Evolutionary conservation across 495 filamentous ascomycete genomes (phyloP), one percentile per base, ranked within the genome.

Genomic region (Xylaria castorea): DNA sequence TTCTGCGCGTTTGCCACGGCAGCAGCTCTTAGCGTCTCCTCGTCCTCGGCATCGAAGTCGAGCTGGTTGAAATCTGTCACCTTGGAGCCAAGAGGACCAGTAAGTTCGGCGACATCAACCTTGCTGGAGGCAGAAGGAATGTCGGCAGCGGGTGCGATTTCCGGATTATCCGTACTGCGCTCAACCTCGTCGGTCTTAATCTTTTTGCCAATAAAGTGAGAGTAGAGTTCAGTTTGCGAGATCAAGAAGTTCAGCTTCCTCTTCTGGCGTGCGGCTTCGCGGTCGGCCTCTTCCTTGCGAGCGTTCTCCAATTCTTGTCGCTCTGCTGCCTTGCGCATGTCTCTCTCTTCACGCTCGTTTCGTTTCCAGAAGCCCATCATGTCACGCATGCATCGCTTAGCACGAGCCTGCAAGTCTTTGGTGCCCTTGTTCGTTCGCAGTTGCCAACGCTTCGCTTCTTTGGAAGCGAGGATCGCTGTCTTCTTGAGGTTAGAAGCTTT

Each of bases 351-450:
- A 50, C 94, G 90, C 83, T 99, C 96, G 81, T 99, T 99, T 62
- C 95, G 92, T 81, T 98, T 98, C 96, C 96, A 99, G 90, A 98
- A 99, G 38, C 92, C 89, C 91, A 98, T 96, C 96, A 99, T 99
- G 83, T 99, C 96, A 75, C 96, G 90, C 96, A 99, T 99, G 66
- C 93, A 94, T 61, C 96, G 90, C 86, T 99, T 99, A 25, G 96
- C 97, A 27, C 97, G 90, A 50, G 97, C 96, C 75, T 98, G 97
- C 0, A 96, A 93, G 81, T 99, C 96, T 82, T 99, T 99, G 77
- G 91, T 92, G 76, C 94, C 96, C 87, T 99, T 99, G 85, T 98
- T 99, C 48, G 96, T 98, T 48, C 93, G 91, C 58, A 95, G 91
- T 78, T 99, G 97, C 96, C 96, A 99, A 75, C 97, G 87, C 75